Base-by-base conservation (phyloP, 257 asterid genomes). In the Primulina huaijiensis region DNA sequence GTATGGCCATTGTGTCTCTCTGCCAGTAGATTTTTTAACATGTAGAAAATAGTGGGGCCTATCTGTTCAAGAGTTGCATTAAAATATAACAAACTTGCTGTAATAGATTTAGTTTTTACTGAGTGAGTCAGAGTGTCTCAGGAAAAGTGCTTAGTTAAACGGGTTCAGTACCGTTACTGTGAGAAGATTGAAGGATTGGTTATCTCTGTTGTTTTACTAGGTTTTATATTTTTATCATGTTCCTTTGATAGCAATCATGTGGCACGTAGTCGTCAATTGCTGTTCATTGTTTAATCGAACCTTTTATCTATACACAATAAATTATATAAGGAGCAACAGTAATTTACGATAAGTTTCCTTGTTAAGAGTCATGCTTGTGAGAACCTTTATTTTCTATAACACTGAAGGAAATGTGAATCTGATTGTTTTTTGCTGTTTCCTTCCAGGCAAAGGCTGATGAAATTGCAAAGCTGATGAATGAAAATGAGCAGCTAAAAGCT, bases 371-470 rank as follows among this genome's bases (percentile, higher is more conserved):
- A 2, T 72, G 71, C 74, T 71, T 40, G 8, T 65, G 40, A 62
- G 65, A 72, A 59, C 46, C 73, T 65, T 30, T 66, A 53, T 63
- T 76, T 31, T 7, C 20, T 35, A 10, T 61, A 64, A 43, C 64
- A 63, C 64, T 60, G 31, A 43, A 62, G 16, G 9, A 64, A 74
- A 71, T 67, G 68, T 64, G 73, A 67, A 64, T 46, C 68, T 66
- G 25, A 40, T 69, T 76, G 20, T 62, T 19, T 65, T 27, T 62
- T 58, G n/a, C 40, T 50, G 65, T 40, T 68, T 73, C 72, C 76
- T 77, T 69, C 77, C 81, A 92, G 98, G 89, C 92, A 72, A 92
- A 92, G 82, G 98, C 98, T 77, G 96, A 92, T 85, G 98, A 92
- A 81, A 86, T 92, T 72, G 88, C 98, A 50, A 92, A 82, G 71